A percentile compares a stretch with the other conserved stretches of the same genome.
These are phyloP conservation scores for Bryoerythrophyllum caledonicum DNA, from an alignment of 225 moss, liverwort and hornwort genomes.

Conservation along the genomic window DNA sequence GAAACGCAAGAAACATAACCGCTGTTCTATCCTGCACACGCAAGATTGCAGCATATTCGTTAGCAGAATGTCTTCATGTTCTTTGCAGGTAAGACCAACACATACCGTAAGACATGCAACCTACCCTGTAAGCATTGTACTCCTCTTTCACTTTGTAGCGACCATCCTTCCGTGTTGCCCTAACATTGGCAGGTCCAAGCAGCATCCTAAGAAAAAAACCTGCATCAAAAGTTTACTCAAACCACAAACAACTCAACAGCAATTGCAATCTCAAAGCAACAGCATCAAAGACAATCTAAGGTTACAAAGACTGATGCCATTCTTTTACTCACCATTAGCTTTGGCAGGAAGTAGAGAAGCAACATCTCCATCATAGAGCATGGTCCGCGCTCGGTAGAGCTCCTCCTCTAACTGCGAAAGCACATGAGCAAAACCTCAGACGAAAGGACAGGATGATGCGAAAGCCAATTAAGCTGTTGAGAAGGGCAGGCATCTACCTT, in stretches of 20 bases:
- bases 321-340: constrained; percentile 32
- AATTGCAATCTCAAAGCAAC: neutral
- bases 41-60: neutral
- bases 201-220: constrained; percentile 78
- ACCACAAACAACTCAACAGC: neutral
- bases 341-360: constrained; percentile 44
- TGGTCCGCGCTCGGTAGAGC: constrained; percentile 36
- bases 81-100: neutral
- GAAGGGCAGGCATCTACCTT: constrained; percentile 23
- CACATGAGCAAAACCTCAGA: neutral
- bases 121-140: constrained; percentile 90
- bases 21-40: constrained; percentile 84
- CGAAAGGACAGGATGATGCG: no score
- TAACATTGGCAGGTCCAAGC: constrained; percentile 94
- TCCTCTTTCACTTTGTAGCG: constrained; percentile 95
- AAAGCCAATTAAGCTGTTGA: neutral
- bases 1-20: constrained; percentile 83
- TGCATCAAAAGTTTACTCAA: constrained; percentile 21
- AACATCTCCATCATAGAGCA: constrained; percentile 48
- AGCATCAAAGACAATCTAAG: neutral
- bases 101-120: constrained; percentile 4
- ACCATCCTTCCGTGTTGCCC: constrained; percentile 81
- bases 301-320: neutral
- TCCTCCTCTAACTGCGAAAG: constrained; percentile 43
- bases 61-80: neutral